Base-by-base conservation (phyloP, 768 basidiomycete genomes). In the Boletus reticuloceps region DNA sequence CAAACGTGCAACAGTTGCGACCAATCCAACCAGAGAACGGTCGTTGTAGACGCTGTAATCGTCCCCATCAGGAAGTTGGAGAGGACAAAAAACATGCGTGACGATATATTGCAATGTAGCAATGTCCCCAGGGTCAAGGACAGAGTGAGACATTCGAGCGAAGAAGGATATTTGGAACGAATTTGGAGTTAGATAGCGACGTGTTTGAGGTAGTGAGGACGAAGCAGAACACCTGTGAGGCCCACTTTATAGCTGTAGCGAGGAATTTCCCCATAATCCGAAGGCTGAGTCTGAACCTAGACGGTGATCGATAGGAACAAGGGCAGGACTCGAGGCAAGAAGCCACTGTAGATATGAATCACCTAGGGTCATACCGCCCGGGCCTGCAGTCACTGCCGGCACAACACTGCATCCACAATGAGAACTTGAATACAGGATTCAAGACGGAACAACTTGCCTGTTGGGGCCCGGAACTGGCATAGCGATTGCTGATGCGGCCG, bases 1-100 rank as follows among this genome's bases (percentile, higher is more conserved):
- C 9, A 55, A 44, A 17, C 31, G 36, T 0, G 71, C 67, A 45
- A 50, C 61, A 11, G 64, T 34, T 0, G 63, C 45, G 1, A 71
- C 51, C 3, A 62, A 53, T 13, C 47, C 27, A 44, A 67, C 64
- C 1, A 79, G 61, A 0, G 61, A 59, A 27, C 58, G 49, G 8
- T 78, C 72, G 5, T 67, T 63, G 16, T 49, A 19, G 47, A 54
- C 10, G 10, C n/a, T 54, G 14, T 64, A 51, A 50, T 79, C 77
- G 16, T 74, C 66, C 12, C 64, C 54, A 44, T 73, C 69, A 0
- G 79, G 79, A 4, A 79, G 65, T 39, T 67, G 67, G 3, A 75
- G 72, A 4, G 79, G 79, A 8, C 73, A 57, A 58, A 80, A 78
- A 0, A 80, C 64, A 48, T 81, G 80, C 10, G 73, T 72, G 11